Base-by-base conservation (phyloP, 805 yeast genomes). In the Cyberlindnera sargentensis region DNA sequence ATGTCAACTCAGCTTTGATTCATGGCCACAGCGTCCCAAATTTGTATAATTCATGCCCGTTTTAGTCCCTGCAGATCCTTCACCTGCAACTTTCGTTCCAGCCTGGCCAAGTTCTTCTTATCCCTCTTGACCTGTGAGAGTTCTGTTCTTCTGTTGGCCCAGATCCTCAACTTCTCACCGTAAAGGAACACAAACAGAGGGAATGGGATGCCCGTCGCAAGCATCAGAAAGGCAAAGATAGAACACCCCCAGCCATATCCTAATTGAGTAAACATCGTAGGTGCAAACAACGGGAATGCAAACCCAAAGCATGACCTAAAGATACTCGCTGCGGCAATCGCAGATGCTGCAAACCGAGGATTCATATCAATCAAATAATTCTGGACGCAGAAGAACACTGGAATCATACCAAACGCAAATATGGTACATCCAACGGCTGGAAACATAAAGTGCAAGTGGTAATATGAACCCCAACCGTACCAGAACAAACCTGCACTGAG, bases 221-320 rank as follows among this genome's bases (percentile, higher is more conserved):
- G 47, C 7, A 75, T 81, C 40, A 81, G 60, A 34, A 80, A 65
- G 0, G 74, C 88, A 58, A 80, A 76, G 52, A 82, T 57, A 0
- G 84, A 74, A 55, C 76, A 75, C 25, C 85, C 85, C 88, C 87
- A 82, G 5, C 85, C 86, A 51, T 79, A 80, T 23, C 82, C 81
- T 37, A 83, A 59, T 8, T 46, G 60, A 37, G 60, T 61, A 57
- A 78, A 83, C 81, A 82, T 75, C 7, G 71, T 63, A 7, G 67
- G 60, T 3, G 83, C 84, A 59, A 80, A 79, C 35, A 82, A 62
- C 6, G 89, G 93, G 65, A 84, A 81, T 8, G 75, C 68, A 43
- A 80, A 83, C 1, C 90, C 91, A 54, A 83, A 72, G 36, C 73
- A 58, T 4, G 87, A 78, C 53, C 93, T 68, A 53, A 79, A 73